Evolutionary conservation across 192 early-diverging fungal genomes (phyloP), one percentile per base, ranked within the genome.

Genomic region (Coemansia sp.): DNA sequence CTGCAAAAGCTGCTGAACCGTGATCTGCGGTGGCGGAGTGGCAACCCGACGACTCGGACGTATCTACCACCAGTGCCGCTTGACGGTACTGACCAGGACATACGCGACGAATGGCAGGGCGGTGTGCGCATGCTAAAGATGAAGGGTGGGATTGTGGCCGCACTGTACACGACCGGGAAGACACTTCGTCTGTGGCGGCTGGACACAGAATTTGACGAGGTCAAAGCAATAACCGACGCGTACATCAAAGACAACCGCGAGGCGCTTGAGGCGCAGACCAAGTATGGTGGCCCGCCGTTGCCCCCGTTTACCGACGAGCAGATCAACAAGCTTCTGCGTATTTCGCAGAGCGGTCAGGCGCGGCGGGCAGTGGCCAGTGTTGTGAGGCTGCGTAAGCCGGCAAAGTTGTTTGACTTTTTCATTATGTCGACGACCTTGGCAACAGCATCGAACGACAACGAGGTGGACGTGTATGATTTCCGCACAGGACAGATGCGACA

Each of bases 21-120:
- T 43, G 59, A 69, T 34, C 57, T 18, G 11, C 46, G 71, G 22
- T 79, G 76, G 76, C 34, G 53, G 41, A 33, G 22, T 4, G 76
- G 49, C 1, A 59, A 62, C 21, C 76, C 76, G 2, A 42, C 47
- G 1, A 65, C 48, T 1, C 54, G 76, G 11, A 34, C 69, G 21
- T 79, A 73, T 39, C 51, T 79, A 22, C 76, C 76, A 37, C 76
- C 76, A 1, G 70, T 73, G 38, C 59, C 66, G 8, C 38, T 79
- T 54, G 71, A 73, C 24, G 67, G 71, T 21, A 69, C 63, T 0
- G 62, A 65, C 27, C n/a, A 51, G 4, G 76, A 79, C 18, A 66
- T 79, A 33, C 33, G 23, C 33, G 67, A 69, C 12, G 66, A 69
- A 45, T 73, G 71, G 76, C 62, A 79, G 33, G 76, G 76, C 10